Percentiles rank a stretch among this genome's conserved stretches.
Conservation (phyloP, 352 stramenopile species). For the Aphanomyces euteiches region DNA sequence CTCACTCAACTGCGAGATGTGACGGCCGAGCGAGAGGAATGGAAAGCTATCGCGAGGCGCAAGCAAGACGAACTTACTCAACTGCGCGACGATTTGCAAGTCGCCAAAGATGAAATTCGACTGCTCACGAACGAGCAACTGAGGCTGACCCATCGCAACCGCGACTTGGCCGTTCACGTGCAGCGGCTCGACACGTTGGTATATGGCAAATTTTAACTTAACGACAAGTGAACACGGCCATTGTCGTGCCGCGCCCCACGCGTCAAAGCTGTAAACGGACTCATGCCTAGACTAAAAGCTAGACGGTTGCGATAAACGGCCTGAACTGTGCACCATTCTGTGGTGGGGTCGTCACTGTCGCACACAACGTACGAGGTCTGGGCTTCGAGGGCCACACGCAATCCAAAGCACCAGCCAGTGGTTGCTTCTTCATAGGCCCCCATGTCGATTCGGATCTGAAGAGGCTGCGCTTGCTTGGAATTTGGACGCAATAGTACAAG, state of each 20-base stretch:
- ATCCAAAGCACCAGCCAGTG: constrained; percentile 51
- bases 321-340: constrained; percentile 50
- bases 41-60: constrained; percentile 48
- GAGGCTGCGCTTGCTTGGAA: constrained; percentile 54
- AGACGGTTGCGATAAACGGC: constrained; percentile 61
- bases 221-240: constrained; percentile 35
- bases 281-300: constrained; percentile 54
- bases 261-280: constrained; percentile 45
- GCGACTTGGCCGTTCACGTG: constrained; percentile 63
- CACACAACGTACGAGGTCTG: constrained; percentile 72
- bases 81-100: constrained; percentile 57
- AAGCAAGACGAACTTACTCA: constrained; percentile 46
- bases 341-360: constrained; percentile 58
- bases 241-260: constrained; percentile 50
- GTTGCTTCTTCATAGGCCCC: constrained; percentile 38
- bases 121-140: constrained; percentile 53
- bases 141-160: constrained; percentile 67
- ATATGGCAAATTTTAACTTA: constrained; percentile 64
- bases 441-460: constrained; percentile 55
- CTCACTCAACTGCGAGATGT: constrained; percentile 45
- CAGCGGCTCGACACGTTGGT: constrained; percentile 71
- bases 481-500: constrained; percentile 59
- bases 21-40: constrained; percentile 50
- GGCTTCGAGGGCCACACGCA: constrained; percentile 50
- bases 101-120: constrained; percentile 59